A percentile compares a stretch with the other conserved stretches of the same genome.
Conservation (phyloP, 2,329 filamentous ascomycete species). For the Aspergillus japonicus region DNA sequence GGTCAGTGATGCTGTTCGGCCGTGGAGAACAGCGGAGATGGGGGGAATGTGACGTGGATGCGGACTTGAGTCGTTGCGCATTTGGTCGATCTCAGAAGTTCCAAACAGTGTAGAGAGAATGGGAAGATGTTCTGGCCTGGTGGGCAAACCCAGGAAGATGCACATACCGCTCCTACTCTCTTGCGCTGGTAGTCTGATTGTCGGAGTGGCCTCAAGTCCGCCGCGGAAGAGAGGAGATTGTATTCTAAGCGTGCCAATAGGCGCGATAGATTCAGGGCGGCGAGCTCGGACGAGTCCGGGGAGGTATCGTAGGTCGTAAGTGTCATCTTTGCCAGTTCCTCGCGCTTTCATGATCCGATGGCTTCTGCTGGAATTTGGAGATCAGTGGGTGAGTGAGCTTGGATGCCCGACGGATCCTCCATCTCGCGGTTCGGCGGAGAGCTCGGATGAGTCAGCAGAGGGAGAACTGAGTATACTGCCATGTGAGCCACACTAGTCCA, state of each 20-base stretch:
- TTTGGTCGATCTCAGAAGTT: neutral
- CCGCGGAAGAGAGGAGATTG: slow-evolving; percentile 41
- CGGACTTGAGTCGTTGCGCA: neutral
- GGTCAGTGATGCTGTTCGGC: slow-evolving; percentile 2
- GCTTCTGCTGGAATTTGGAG: neutral
- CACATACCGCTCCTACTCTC: slow-evolving; percentile 41
- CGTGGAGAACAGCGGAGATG: neutral
- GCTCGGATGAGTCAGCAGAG: slow-evolving; percentile 1
- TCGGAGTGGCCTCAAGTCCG: slow-evolving; percentile 38
- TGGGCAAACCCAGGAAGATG: no score
- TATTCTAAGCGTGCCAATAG: slow-evolving; percentile 45
- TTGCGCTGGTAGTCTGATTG: slow-evolving; percentile 44
- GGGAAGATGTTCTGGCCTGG: no score
- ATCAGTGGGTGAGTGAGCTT: neutral
- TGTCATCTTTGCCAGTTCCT: slow-evolving; percentile 18
- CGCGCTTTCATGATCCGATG: neutral
- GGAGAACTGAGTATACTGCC: neutral
- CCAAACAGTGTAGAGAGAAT: no score
- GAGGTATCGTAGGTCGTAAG: slow-evolving; percentile 18
- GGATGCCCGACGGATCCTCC: neutral
- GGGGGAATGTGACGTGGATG: neutral
- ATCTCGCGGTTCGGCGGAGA: neutral
- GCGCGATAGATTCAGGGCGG: slow-evolving; percentile 42
- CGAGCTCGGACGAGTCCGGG: slow-evolving; percentile 27
- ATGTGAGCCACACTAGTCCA: neutral